Evolutionary conservation across 140 eudicot genomes (phyloP).

Genomic region (Flaveria floridana): DNA sequence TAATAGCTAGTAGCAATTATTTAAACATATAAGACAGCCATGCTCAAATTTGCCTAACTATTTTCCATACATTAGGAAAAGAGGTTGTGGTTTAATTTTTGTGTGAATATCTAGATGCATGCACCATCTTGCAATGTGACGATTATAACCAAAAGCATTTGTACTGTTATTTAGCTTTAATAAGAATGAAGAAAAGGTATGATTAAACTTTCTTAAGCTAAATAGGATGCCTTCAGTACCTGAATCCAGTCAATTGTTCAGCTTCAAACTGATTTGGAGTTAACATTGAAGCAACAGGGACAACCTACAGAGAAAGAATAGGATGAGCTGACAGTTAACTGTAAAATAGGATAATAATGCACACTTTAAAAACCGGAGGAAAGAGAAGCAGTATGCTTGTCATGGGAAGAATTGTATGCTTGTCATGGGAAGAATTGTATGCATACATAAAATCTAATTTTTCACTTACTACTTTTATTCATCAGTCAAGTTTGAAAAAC

Average conservation of each 20-base stretch:
- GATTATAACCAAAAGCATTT: background rate
- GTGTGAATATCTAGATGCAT: background rate
- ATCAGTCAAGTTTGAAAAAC: slow-evolving; percentile 5
- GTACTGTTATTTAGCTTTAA: slow-evolving; percentile 11
- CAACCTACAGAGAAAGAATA: slow-evolving; percentile 57
- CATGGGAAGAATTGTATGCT: background rate
- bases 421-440: slow-evolving; percentile 1
- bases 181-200: slow-evolving; percentile 5
- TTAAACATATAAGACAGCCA: background rate
- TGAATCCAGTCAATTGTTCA: slow-evolving; percentile 76
- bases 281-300: slow-evolving; percentile 98
- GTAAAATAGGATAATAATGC: background rate
- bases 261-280: slow-evolving; percentile 99
- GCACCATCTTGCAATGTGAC: slow-evolving; percentile 10
- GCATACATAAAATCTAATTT: slow-evolving; percentile 2
- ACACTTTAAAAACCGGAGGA: background rate
- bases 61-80: slow-evolving; percentile 11
- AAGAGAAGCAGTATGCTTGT: slow-evolving; percentile 6
- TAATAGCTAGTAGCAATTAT: slow-evolving; percentile 11
- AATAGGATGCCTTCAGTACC: slow-evolving; percentile 44
- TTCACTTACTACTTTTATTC: background rate
- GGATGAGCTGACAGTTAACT: background rate
- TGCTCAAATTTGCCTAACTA: background rate
- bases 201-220: slow-evolving; percentile 16
- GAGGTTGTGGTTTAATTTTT: background rate